A percentile compares a stretch with the other conserved stretches of the same genome.
Evolutionary conservation across 129 eudicot genomes (phyloP).

Genomic region (Ambrosia trifida): DNA sequence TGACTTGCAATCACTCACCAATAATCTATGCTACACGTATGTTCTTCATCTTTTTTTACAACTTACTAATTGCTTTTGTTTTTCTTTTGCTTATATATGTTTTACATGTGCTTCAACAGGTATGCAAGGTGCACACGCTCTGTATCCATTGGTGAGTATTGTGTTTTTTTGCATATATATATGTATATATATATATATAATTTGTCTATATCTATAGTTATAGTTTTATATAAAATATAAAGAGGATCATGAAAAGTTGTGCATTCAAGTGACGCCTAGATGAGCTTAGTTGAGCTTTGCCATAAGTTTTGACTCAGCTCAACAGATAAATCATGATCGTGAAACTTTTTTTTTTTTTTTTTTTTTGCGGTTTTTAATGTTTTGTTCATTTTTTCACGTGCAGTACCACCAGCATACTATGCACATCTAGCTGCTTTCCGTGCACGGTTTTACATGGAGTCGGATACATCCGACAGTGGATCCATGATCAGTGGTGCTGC

Average conservation of each 20-base stretch:
- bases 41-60: not conserved
- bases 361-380: not conserved
- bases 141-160: conserved; percentile 73
- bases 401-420: conserved; percentile 95
- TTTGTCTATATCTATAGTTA: no score
- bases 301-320: not conserved
- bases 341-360: not conserved
- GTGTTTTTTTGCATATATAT: not conserved
- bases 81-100: not conserved
- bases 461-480: conserved; percentile 82
- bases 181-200: no score
- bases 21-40: conserved; percentile 88
- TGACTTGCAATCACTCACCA: conserved; percentile 71
- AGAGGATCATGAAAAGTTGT: no score
- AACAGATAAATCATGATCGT: not conserved
- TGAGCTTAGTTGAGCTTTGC: no score
- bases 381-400: not conserved
- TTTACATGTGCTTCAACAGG: conserved; percentile 33
- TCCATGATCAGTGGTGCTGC: conserved; percentile 72
- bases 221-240: no score
- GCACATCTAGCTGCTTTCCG: conserved; percentile 92
- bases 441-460: conserved; percentile 88
- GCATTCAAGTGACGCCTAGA: no score
- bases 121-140: conserved; percentile 97
- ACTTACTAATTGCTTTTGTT: not conserved